A percentile compares a stretch with the other conserved stretches of the same genome.
These are phyloP conservation scores for Achlya hypogyna DNA, from an alignment of 352 stramenopile species.

Conservation along the genomic window DNA sequence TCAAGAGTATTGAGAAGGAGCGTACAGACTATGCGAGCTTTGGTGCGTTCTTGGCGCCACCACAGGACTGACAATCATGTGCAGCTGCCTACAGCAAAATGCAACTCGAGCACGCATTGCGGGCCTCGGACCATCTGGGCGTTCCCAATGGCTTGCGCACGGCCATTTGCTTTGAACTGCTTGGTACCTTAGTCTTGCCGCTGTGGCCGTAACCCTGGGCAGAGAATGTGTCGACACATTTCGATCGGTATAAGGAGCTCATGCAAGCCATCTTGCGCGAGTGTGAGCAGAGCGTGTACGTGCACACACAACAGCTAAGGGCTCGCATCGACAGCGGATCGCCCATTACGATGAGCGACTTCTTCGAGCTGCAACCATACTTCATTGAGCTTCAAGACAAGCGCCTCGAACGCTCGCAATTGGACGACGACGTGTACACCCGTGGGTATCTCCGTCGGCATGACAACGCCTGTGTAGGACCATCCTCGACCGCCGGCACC, in stretches of 20 bases:
- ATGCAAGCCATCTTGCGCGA: conserved; percentile 29
- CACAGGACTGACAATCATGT: not conserved
- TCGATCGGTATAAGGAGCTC: conserved; percentile 38
- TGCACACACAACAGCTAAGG: conserved; percentile 16
- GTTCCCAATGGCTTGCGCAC: conserved; percentile 47
- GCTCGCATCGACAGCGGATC: not conserved
- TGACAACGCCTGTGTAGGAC: conserved; percentile 1
- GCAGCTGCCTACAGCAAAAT: not conserved
- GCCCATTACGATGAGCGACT: conserved; percentile 21
- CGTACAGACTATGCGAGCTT: not conserved
- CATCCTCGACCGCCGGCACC: conserved; percentile 34
- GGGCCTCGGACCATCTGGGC: conserved; percentile 45
- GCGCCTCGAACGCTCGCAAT: conserved; percentile 25
- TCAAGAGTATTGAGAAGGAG: not conserved
- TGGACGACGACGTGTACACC: conserved; percentile 36
- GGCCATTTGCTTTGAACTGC: conserved; percentile 45
- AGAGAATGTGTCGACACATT: conserved; percentile 30
- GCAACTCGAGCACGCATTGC: conserved; percentile 37
- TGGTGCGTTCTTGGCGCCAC: not conserved
- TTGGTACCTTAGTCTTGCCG: conserved; percentile 15
- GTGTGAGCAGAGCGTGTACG: conserved; percentile 35
- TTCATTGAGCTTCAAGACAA: conserved; percentile 49
- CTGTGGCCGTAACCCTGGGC: not conserved
- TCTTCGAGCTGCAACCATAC: conserved; percentile 34
- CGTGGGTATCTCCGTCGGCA: not conserved